These are phyloP conservation scores for Zizania latifolia DNA, from an alignment of 176 grass and related monocot genomes.

Conservation along the genomic window DNA sequence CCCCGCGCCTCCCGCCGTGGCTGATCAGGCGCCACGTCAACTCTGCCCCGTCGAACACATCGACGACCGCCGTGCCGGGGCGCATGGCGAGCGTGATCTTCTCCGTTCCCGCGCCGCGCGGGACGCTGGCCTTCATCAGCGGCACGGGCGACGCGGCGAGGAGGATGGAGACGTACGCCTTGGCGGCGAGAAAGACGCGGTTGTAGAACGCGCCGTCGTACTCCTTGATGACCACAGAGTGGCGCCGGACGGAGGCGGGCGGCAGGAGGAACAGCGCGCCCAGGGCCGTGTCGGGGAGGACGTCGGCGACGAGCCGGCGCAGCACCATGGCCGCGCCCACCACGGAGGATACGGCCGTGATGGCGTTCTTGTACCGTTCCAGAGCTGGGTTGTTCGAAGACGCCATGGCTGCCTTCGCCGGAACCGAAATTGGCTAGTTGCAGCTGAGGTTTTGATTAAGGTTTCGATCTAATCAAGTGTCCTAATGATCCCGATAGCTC, in stretches of 20 bases:
- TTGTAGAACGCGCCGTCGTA: conserved; percentile 46
- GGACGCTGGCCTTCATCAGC: conserved; percentile 40
- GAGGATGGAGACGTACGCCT: conserved; percentile 44
- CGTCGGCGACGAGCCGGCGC: conserved; percentile 26
- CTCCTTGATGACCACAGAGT: conserved; percentile 45
- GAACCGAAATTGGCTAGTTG: not conserved
- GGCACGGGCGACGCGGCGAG: conserved; percentile 38
- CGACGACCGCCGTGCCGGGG: conserved; percentile 27
- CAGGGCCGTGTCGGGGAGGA: conserved; percentile 29
- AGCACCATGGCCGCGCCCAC: conserved; percentile 40
- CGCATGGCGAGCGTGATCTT: conserved; percentile 40
- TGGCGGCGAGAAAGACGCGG: conserved; percentile 41
- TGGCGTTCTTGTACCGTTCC: conserved; percentile 35
- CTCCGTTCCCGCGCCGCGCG: conserved; percentile 32
- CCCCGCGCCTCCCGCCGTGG: not conserved
- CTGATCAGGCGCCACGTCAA: conserved; percentile 32
- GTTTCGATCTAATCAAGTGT: not conserved
- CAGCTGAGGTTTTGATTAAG: not conserved
- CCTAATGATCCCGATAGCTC: not conserved
- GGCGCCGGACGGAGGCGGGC: conserved; percentile 7
- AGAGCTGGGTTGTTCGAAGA: conserved; percentile 21
- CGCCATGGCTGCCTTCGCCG: conserved; percentile 2
- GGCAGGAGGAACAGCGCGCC: conserved; percentile 41
- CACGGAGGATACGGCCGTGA: conserved; percentile 31
- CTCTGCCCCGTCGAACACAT: conserved; percentile 29